Conservation (phyloP, 139 green algal genomes). For the Tetraselmis chui region DNA sequence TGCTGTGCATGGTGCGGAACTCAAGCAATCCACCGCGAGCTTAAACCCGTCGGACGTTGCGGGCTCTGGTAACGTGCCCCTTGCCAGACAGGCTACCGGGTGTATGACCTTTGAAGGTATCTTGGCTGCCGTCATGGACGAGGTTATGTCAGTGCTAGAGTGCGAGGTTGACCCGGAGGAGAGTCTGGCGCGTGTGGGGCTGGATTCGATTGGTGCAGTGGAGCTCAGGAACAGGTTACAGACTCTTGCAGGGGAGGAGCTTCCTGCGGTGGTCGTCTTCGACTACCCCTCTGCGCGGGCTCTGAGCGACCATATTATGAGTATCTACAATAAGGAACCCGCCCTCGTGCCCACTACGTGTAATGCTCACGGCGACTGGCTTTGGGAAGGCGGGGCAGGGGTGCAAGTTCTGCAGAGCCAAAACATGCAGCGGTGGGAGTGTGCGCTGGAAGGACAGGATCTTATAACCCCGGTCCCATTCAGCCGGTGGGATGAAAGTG, state of each 20-base stretch:
- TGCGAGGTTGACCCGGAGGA: not conserved
- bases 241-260: slow-evolving; percentile 14
- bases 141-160: not conserved
- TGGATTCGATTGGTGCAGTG: slow-evolving; percentile 73
- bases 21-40: too few relatives aligned
- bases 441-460: not conserved
- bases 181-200: slow-evolving; percentile 15
- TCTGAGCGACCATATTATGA: not conserved
- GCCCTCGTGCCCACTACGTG: not conserved
- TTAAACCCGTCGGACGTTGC: too few relatives aligned
- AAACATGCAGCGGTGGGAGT: not conserved
- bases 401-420: not conserved
- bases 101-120: not conserved
- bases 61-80: too few relatives aligned
- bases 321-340: not conserved
- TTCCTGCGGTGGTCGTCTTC: slow-evolving; percentile 63
- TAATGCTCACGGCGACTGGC: too few relatives aligned
- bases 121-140: not conserved
- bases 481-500: not conserved
- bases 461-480: not conserved
- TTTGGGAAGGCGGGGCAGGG: too few relatives aligned
- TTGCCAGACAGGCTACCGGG: too few relatives aligned
- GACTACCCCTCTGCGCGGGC: slow-evolving; percentile 52
- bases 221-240: slow-evolving; percentile 76
- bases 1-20: too few relatives aligned